A percentile compares a stretch with the other conserved stretches of the same genome.
Conservation (phyloP, 768 basidiomycete genomes). For the Agrocybe chaxingu region DNA sequence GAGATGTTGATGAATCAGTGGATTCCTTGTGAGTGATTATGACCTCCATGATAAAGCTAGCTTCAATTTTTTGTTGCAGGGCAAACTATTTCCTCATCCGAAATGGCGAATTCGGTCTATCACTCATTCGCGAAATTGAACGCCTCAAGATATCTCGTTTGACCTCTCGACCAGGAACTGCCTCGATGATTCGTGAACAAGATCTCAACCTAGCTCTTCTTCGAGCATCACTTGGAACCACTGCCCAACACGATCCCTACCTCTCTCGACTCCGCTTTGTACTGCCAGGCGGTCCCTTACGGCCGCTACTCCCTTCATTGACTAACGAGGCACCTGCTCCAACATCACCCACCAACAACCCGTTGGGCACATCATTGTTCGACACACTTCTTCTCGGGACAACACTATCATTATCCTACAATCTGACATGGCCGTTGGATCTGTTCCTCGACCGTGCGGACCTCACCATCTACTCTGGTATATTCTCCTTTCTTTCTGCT, state of each 20-base stretch:
- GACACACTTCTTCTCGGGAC: constrained; percentile 79
- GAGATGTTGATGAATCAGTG: constrained; percentile 81
- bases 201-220: constrained; percentile 85
- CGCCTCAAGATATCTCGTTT: constrained; percentile 78
- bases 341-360: constrained; percentile 19
- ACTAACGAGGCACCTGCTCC: constrained; percentile 37
- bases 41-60: constrained; percentile 1
- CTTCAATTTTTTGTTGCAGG: constrained; percentile 35
- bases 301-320: constrained; percentile 79
- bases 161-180: constrained; percentile 57
- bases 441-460: constrained; percentile 81
- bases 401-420: constrained; percentile 65
- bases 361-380: constrained; percentile 48
- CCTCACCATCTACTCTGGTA: constrained; percentile 65
- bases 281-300: constrained; percentile 77
- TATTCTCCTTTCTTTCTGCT: constrained; percentile 83
- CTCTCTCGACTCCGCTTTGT: constrained; percentile 71
- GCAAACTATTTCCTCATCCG: constrained; percentile 86
- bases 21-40: constrained; percentile 67
- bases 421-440: constrained; percentile 83
- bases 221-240: constrained; percentile 84
- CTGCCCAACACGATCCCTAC: constrained; percentile 81
- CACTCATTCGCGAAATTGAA: constrained; percentile 85
- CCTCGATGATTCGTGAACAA: constrained; percentile 84
- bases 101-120: constrained; percentile 83